Conservation (phyloP, 305 asterid species). For the Fraxinus dipetala region DNA sequence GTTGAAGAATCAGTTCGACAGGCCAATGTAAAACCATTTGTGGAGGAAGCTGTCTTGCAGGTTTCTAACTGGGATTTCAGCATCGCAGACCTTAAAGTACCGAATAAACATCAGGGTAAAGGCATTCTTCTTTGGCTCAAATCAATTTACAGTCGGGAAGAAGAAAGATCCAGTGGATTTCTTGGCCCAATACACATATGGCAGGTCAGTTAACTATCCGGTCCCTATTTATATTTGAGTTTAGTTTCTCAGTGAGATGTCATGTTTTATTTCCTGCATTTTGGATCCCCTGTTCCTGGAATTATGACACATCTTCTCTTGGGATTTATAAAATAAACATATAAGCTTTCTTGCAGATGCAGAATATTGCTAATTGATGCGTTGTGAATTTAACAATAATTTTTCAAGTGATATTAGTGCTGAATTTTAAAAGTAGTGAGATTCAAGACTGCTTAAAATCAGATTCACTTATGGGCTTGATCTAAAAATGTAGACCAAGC, state of each 20-base stretch:
- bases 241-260: neutral
- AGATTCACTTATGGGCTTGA: neutral
- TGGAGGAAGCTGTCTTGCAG: constrained; percentile 82
- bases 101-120: constrained; percentile 45
- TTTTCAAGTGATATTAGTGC: neutral
- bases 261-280: neutral
- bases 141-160: constrained; percentile 57
- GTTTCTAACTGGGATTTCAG: constrained; percentile 93
- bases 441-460: neutral
- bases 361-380: neutral
- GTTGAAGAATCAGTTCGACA: constrained; percentile 91
- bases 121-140: constrained; percentile 67
- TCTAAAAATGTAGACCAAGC: neutral
- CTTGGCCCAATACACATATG: constrained; percentile 89
- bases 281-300: neutral
- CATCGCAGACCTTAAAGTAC: constrained; percentile 64
- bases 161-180: constrained; percentile 56
- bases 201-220: constrained; percentile 57
- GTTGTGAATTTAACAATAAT: neutral
- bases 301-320: neutral
- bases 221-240: constrained; percentile 1
- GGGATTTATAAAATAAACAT: neutral
- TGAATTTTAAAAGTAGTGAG: neutral
- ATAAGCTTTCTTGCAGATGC: neutral
- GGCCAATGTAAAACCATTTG: constrained; percentile 62